A percentile compares a stretch with the other conserved stretches of the same genome.
Evolutionary conservation across 169 alveolate species (phyloP).

Genomic region (Cryptosporidium ryanae): DNA sequence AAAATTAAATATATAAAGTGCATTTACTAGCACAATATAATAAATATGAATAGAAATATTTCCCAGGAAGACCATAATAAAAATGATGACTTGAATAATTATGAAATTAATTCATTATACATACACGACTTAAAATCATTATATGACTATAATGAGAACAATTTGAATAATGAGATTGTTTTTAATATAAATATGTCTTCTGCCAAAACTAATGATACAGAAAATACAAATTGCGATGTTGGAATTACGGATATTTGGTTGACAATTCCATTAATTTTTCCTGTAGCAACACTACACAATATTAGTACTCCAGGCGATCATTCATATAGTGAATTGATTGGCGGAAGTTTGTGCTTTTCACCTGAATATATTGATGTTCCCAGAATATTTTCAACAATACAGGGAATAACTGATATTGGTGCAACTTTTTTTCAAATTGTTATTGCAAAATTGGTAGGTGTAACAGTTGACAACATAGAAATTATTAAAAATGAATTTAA

Average conservation of each 20-base stretch:
- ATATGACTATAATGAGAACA: too few species aligned
- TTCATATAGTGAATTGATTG: conserved; percentile 27
- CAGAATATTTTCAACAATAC: conserved; percentile 54
- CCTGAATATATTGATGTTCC: conserved; percentile 33
- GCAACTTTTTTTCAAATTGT: conserved; percentile 61
- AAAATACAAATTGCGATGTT: too few species aligned
- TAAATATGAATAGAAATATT: too few species aligned
- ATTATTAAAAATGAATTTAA: conserved; percentile 28
- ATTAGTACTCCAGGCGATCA: conserved; percentile 1
- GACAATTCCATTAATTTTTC: conserved; percentile 57
- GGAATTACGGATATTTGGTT: conserved; percentile 35
- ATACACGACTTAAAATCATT: too few species aligned
- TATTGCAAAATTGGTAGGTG: conserved; percentile 44
- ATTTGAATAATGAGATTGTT: too few species aligned
- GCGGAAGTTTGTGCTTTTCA: conserved; percentile 62
- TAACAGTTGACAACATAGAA: conserved; percentile 2
- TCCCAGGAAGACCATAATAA: too few species aligned
- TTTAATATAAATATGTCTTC: too few species aligned
- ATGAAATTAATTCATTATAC: too few species aligned
- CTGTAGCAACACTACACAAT: conserved; percentile 50
- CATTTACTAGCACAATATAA: too few species aligned
- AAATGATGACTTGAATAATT: too few species aligned
- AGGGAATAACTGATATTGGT: conserved; percentile 68
- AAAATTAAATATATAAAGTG: too few species aligned
- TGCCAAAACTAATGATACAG: too few species aligned